Base-by-base conservation (phyloP, 108 stramenopile genomes). In the Stephanodiscus triporus region DNA sequence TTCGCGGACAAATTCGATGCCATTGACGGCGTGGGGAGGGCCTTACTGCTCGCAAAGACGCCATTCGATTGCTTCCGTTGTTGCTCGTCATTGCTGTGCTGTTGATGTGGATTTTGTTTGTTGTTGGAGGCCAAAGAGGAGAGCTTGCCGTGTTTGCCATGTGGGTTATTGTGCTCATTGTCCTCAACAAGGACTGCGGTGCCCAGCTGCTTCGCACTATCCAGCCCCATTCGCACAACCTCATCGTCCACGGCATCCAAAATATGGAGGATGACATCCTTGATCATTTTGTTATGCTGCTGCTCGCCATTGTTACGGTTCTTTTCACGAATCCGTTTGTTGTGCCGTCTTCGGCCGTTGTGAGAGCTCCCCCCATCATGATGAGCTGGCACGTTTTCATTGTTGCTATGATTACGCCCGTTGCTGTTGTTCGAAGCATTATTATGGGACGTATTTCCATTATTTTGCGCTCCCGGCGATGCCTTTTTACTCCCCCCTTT, bases 231-330 rank as follows among this genome's bases (percentile, higher is more conserved):
- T 34, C 76, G 47, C 42, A 62, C 45, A 14, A 89, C 77, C 60
- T 88, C 80, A 20, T 83, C 79, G 27, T 86, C 88, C 10, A 87
- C 89, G 36, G 66, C 54, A 71, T 91, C 90, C 11, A 91, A 60
- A 36, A 91, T 78, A 9, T 83, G 81, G 45, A 63, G 67, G 24
- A 88, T 53, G 9, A 91, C 85, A 47, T 91, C 90, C 50, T 84
- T 81, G 22, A 82, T 86, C 26, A 58, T 54, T 47, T 49, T 72
- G 34, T 57, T 65, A 23, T 61, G 61, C 22, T 62, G 70, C 20
- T 61, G 48, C 10, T 54, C 43, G 23, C 10, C 54, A 19, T 32
- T 63, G 17, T 51, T 63, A 48, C 37, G 36, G 36, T 49, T 54
- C 54, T 68, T 68, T 0, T 59, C 58, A 13, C 30, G 27, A 34